Evolutionary conservation across 2,329 filamentous ascomycete genomes (phyloP).

Genomic region (Botrytis aclada): DNA sequence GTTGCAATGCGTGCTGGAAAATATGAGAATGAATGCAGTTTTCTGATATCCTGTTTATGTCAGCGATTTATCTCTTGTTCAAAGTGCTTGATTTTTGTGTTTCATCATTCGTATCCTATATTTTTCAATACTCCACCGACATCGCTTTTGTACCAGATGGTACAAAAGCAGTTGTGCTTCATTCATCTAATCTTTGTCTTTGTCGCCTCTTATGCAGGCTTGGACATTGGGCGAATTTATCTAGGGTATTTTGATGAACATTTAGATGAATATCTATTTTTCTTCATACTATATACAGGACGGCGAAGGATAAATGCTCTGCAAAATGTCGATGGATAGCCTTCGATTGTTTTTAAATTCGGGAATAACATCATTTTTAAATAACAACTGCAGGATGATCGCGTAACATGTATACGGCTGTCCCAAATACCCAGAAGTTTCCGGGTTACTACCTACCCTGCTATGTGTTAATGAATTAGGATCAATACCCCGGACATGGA

Average conservation of each 20-base stretch:
- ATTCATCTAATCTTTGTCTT: not conserved
- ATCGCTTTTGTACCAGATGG: not conserved
- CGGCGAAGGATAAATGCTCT: not conserved
- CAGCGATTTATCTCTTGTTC: not conserved
- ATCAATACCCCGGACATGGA: too few relatives aligned
- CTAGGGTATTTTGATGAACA: not conserved
- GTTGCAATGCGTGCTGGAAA: not conserved
- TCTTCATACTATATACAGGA: too few relatives aligned
- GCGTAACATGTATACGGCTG: not conserved
- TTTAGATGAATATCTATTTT: not conserved
- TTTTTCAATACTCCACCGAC: not conserved
- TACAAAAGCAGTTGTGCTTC: not conserved
- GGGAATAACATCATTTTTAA: not conserved
- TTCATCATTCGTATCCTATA: not conserved
- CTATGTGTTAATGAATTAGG: not conserved
- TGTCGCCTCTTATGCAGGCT: not conserved
- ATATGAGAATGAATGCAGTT: not conserved
- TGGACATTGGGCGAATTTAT: not conserved
- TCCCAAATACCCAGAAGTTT: not conserved
- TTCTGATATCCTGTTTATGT: not conserved
- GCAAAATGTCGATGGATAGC: not conserved
- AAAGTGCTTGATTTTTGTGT: not conserved
- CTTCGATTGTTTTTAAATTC: not conserved
- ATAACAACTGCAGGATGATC: not conserved
- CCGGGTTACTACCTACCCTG: not conserved